Percentiles rank a stretch among this genome's conserved stretches.
These are phyloP conservation scores for Yamadazyma triangularis DNA, from an alignment of 1,139 yeast species.

Conservation along the genomic window DNA sequence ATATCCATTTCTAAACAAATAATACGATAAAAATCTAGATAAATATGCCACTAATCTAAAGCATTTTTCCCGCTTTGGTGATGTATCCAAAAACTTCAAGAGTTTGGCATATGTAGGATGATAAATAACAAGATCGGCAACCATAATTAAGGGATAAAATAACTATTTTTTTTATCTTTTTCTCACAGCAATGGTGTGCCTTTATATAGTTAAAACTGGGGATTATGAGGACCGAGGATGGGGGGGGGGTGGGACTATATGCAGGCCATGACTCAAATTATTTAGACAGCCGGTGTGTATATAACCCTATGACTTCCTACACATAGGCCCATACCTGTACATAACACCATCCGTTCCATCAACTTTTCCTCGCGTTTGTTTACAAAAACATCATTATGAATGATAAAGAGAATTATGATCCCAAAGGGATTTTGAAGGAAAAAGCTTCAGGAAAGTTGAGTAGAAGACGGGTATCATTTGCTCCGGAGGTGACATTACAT, in stretches of 20 bases:
- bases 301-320: too few relatives aligned
- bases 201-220: background rate
- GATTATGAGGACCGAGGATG: background rate
- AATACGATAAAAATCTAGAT: constrained; percentile 65
- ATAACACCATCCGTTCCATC: too few relatives aligned
- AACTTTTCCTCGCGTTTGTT: too few relatives aligned
- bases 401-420: constrained; percentile 14
- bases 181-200: background rate
- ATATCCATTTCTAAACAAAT: constrained; percentile 59
- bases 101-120: constrained; percentile 71
- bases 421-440: constrained; percentile 1
- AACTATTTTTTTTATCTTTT: too few relatives aligned
- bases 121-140: constrained; percentile 60
- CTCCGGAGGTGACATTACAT: constrained; percentile 72
- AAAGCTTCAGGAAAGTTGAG: background rate
- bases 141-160: constrained; percentile 34
- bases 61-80: constrained; percentile 67
- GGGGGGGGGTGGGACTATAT: too few relatives aligned
- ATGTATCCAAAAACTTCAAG: constrained; percentile 59
- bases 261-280: too few relatives aligned
- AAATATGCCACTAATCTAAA: constrained; percentile 80
- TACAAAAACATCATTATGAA: too few relatives aligned
- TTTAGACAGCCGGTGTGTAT: too few relatives aligned
- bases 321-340: too few relatives aligned
- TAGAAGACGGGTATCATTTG: constrained; percentile 61